These are phyloP conservation scores for Phytophthora tentaculata DNA, from an alignment of 352 stramenopile genomes.

Conservation along the genomic window DNA sequence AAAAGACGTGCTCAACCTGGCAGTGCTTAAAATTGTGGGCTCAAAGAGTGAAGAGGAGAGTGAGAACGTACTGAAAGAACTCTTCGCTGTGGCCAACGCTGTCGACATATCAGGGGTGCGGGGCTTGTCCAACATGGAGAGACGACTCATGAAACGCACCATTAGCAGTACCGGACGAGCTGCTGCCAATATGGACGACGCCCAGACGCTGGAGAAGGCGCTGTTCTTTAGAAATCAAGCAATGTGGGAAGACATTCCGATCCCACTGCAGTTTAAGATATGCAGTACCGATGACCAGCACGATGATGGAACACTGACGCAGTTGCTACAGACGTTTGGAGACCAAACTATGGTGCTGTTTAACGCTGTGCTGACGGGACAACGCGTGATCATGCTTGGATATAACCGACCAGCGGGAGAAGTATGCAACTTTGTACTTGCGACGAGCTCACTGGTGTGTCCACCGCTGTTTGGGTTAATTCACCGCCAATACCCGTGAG, in stretches of 20 bases:
- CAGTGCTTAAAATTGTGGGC: constrained; percentile 70
- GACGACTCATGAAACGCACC: constrained; percentile 75
- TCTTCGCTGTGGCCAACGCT: constrained; percentile 77
- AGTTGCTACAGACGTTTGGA: constrained; percentile 80
- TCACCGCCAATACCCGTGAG: constrained; percentile 77
- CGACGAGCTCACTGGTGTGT: constrained; percentile 83
- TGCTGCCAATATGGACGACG: constrained; percentile 43
- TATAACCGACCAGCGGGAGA: constrained; percentile 86
- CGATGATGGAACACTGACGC: constrained; percentile 72
- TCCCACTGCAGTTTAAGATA: constrained; percentile 80
- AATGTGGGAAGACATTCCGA: constrained; percentile 63
- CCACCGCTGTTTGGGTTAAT: constrained; percentile 82
- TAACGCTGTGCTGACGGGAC: constrained; percentile 84
- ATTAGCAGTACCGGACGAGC: constrained; percentile 58
- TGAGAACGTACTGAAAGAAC: constrained; percentile 56
- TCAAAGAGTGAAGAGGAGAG: constrained; percentile 50
- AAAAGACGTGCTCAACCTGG: constrained; percentile 75
- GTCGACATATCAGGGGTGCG: constrained; percentile 68
- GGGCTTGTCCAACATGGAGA: constrained; percentile 77
- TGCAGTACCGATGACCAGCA: constrained; percentile 88
- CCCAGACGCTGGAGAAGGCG: constrained; percentile 55
- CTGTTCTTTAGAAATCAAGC: constrained; percentile 67
- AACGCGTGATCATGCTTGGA: constrained; percentile 79
- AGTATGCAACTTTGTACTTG: constrained; percentile 89
- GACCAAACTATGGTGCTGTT: constrained; percentile 88